A percentile compares a stretch with the other conserved stretches of the same genome.
These are phyloP conservation scores for Gloeophyllum trabeum DNA, from an alignment of 768 basidiomycete species.

Conservation along the genomic window DNA sequence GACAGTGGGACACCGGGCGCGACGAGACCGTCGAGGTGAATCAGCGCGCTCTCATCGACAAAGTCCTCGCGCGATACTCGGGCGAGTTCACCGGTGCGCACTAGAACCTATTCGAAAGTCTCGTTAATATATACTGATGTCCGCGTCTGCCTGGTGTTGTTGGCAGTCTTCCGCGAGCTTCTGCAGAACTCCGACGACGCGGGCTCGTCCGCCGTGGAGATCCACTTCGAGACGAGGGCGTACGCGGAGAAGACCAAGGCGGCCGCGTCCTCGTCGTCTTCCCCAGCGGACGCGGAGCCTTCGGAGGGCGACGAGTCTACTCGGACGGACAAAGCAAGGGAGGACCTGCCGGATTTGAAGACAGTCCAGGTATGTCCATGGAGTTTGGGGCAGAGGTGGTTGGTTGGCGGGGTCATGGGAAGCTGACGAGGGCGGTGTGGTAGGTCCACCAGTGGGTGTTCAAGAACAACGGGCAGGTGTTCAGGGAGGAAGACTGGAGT, in stretches of 20 bases:
- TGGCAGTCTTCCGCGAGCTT: slow-evolving; percentile 63
- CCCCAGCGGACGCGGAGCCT: too few relatives aligned
- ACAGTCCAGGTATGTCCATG: slow-evolving; percentile 35
- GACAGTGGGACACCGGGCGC: slow-evolving; percentile 44
- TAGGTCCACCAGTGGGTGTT: slow-evolving; percentile 79
- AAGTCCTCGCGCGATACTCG: slow-evolving; percentile 90
- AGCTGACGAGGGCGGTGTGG: too few relatives aligned
- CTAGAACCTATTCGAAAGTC: too few relatives aligned
- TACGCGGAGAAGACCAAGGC: slow-evolving; percentile 25
- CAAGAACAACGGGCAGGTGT: slow-evolving; percentile 78
- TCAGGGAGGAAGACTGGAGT: slow-evolving; percentile 81
- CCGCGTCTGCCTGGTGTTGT: too few relatives aligned
- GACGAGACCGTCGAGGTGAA: slow-evolving; percentile 87
- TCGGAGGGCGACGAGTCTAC: too few relatives aligned
- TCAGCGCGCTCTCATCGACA: slow-evolving; percentile 94
- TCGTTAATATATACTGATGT: too few relatives aligned
- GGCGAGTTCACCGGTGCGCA: slow-evolving; percentile 76
- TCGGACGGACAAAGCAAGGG: too few relatives aligned
- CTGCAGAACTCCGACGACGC: slow-evolving; percentile 96
- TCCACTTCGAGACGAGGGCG: slow-evolving; percentile 61
- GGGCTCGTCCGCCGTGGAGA: slow-evolving; percentile 62
- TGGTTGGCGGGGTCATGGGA: neutral
- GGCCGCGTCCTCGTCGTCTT: too few relatives aligned
- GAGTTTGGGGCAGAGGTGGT: neutral
- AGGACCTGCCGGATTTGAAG: slow-evolving; percentile 51